Percentiles rank a stretch among this genome's conserved stretches.
Evolutionary conservation across 257 asterid species (phyloP).

Genomic region (Dorcoceras hygrometricum): DNA sequence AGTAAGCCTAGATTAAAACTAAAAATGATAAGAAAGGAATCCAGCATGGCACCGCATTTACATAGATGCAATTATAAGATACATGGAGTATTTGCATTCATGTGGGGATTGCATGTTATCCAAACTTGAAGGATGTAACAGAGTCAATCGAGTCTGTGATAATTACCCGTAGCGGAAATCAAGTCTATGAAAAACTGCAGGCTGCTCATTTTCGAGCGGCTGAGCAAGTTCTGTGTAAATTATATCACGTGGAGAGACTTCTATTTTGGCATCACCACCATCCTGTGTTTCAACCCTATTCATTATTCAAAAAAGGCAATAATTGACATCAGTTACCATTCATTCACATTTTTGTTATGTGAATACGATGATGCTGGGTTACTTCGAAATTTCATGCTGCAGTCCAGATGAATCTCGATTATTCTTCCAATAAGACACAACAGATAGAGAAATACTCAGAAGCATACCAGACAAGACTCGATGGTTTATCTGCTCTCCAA

Average conservation of each 20-base stretch:
- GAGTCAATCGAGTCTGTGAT: slow-evolving; percentile 2
- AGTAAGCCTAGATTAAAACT: not conserved
- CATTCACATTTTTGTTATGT: not conserved
- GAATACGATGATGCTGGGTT: not conserved
- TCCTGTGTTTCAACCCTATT: slow-evolving; percentile 97
- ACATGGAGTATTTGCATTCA: not conserved
- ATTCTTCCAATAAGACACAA: slow-evolving; percentile 2
- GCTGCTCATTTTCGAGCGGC: slow-evolving; percentile 61
- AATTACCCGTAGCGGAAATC: slow-evolving; percentile 90
- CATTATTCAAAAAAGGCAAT: slow-evolving; percentile 9
- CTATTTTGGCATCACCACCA: slow-evolving; percentile 96
- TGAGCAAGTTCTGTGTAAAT: slow-evolving; percentile 83
- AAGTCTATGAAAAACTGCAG: slow-evolving; percentile 75
- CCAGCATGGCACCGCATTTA: not conserved
- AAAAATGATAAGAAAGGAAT: not conserved
- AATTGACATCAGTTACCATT: not conserved
- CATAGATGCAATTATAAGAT: not conserved
- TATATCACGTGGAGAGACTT: slow-evolving; percentile 96
- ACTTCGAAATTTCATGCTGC: not conserved
- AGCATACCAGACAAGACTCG: slow-evolving; percentile 84
- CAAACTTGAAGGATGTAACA: not conserved
- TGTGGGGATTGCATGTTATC: not conserved
- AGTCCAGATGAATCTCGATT: not conserved
- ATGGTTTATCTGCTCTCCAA: slow-evolving; percentile 94
- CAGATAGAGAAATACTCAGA: slow-evolving; percentile 21